Conservation (phyloP, 352 stramenopile species). For the Phytophthora ramorum region DNA sequence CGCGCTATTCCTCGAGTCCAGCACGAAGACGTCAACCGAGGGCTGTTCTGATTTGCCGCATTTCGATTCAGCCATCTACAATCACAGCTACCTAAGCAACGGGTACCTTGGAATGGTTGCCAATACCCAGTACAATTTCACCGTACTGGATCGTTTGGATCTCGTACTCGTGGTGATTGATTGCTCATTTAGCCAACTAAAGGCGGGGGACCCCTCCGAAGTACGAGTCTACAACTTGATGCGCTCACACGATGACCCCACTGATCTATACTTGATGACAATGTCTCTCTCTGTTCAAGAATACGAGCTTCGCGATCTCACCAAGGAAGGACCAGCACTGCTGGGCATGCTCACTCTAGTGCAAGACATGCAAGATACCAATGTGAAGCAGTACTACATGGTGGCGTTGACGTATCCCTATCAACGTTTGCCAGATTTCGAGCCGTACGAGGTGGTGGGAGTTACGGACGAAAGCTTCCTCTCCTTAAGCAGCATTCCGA, state of each 20-base stretch:
- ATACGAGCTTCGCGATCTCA: slow-evolving; percentile 23
- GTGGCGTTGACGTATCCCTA: slow-evolving; percentile 40
- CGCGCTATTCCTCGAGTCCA: slow-evolving; percentile 39
- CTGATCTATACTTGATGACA: slow-evolving; percentile 28
- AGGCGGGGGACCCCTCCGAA: slow-evolving; percentile 9
- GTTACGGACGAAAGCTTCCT: slow-evolving; percentile 28
- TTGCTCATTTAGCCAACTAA: slow-evolving; percentile 38
- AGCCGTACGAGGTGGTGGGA: slow-evolving; percentile 27
- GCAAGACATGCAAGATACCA: slow-evolving; percentile 25
- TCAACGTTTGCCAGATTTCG: slow-evolving; percentile 31
- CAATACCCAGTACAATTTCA: slow-evolving; percentile 45
- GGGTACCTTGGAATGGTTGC: slow-evolving; percentile 28
- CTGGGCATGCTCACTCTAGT: slow-evolving; percentile 39
- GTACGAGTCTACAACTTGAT: slow-evolving; percentile 41
- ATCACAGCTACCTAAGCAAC: slow-evolving; percentile 39
- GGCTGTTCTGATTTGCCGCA: slow-evolving; percentile 15
- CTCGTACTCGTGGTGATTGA: slow-evolving; percentile 47
- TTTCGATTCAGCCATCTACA: slow-evolving; percentile 33
- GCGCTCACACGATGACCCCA: slow-evolving; percentile 9
- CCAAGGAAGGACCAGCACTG: slow-evolving; percentile 22
- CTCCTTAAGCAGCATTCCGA: slow-evolving; percentile 25
- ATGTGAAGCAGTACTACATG: slow-evolving; percentile 32
- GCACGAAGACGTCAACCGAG: slow-evolving; percentile 18
- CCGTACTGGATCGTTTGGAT: slow-evolving; percentile 34
- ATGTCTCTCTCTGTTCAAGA: slow-evolving; percentile 41